Percentiles rank a stretch among this genome's conserved stretches.
Conservation (phyloP, 768 basidiomycete species). For the Lactifluus echinatus region DNA sequence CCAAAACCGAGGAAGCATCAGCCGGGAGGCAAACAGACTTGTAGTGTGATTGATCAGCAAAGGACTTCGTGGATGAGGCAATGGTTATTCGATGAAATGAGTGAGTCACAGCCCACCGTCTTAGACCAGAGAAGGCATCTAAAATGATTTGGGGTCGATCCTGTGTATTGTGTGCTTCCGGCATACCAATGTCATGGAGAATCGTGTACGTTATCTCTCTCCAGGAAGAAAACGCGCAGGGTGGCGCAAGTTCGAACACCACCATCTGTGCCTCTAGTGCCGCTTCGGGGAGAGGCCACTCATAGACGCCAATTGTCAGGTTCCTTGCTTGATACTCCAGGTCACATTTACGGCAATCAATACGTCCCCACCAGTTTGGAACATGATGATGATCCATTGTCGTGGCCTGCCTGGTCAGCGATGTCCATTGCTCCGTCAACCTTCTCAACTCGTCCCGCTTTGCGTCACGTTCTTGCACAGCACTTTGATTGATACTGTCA, state of each 20-base stretch:
- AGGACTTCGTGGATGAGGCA: constrained; percentile 7
- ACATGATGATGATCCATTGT: not conserved
- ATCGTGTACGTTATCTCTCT: constrained; percentile 3
- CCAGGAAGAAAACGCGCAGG: constrained; percentile 9
- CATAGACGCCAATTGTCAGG: constrained; percentile 1
- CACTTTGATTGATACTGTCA: not conserved
- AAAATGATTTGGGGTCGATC: not conserved
- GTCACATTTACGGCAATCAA: not conserved
- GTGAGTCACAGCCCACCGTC: not conserved
- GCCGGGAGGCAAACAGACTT: not conserved
- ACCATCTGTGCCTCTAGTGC: not conserved
- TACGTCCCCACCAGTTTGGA: too few relatives aligned
- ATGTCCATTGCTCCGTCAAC: not conserved
- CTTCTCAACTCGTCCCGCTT: not conserved
- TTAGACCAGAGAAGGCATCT: constrained; percentile 3
- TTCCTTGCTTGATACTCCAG: not conserved
- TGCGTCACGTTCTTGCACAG: not conserved
- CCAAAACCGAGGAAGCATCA: not conserved
- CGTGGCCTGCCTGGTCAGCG: not conserved
- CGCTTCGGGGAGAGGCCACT: constrained; percentile 8
- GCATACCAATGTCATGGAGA: constrained; percentile 5
- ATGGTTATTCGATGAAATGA: not conserved
- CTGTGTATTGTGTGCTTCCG: not conserved
- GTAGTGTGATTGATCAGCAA: not conserved
- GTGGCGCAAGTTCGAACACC: constrained; percentile 9